Evolutionary conservation across 768 basidiomycete species (phyloP).

Genomic region (Pleurotus sapidus): DNA sequence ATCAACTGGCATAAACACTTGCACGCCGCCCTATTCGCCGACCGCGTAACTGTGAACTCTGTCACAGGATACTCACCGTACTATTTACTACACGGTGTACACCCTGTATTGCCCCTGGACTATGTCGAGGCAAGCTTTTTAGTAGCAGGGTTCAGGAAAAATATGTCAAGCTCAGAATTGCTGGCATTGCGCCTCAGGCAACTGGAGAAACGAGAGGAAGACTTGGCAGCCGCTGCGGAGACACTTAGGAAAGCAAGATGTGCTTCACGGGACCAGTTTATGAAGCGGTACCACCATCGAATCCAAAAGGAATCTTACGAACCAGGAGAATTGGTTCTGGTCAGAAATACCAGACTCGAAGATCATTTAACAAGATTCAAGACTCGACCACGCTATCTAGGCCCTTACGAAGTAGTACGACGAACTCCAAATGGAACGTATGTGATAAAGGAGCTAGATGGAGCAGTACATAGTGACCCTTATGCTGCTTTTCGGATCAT

Average conservation of each 20-base stretch:
- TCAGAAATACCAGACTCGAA: constrained; percentile 29
- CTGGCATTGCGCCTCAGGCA: not conserved
- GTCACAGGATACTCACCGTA: constrained; percentile 30
- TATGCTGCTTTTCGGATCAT: not conserved
- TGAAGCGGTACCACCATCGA: not conserved
- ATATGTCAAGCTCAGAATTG: too few species aligned
- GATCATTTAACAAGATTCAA: constrained; percentile 23
- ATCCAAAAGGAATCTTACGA: constrained; percentile 25
- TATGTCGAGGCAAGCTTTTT: constrained; percentile 3
- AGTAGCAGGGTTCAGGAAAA: not conserved
- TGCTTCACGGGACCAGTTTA: not conserved
- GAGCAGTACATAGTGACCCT: not conserved
- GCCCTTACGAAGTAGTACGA: constrained; percentile 28
- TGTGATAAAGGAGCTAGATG: constrained; percentile 21
- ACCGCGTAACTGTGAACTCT: constrained; percentile 24
- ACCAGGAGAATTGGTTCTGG: constrained; percentile 28
- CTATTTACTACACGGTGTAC: constrained; percentile 26
- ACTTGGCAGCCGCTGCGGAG: not conserved
- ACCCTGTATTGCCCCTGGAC: constrained; percentile 30
- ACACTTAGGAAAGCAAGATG: not conserved
- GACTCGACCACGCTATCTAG: constrained; percentile 26
- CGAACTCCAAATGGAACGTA: constrained; percentile 25
- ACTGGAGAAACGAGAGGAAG: not conserved
- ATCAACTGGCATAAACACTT: constrained; percentile 26
- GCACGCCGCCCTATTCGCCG: constrained; percentile 26